Conservation (phyloP, 2,329 filamentous ascomycete species). For the Hymenoscyphus occultus region DNA sequence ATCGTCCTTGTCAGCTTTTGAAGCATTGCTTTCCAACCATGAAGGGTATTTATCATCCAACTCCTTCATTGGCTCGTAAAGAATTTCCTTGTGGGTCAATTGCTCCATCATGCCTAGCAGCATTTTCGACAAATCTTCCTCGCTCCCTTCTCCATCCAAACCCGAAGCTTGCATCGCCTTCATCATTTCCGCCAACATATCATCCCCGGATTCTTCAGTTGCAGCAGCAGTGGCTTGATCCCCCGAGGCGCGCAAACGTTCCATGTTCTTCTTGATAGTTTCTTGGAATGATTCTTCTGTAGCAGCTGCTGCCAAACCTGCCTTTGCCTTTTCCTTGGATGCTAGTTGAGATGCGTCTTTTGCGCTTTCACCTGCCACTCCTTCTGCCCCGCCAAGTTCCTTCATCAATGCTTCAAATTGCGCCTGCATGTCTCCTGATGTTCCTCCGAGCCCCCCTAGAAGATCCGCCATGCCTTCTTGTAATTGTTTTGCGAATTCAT, state of each 20-base stretch:
- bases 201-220: slow-evolving; percentile 65
- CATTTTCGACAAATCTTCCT: slow-evolving; percentile 92
- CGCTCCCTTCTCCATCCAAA: slow-evolving; percentile 53
- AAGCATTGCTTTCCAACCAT: slow-evolving; percentile 79
- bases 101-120: slow-evolving; percentile 99
- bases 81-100: slow-evolving; percentile 94
- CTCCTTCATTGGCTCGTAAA: slow-evolving; percentile 99
- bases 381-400: slow-evolving; percentile 58
- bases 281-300: slow-evolving; percentile 77
- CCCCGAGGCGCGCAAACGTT: slow-evolving; percentile 88
- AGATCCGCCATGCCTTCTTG: slow-evolving; percentile 86
- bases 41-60: slow-evolving; percentile 85
- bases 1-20: slow-evolving; percentile 65
- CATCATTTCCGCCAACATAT: slow-evolving; percentile 87
- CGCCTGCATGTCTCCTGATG: slow-evolving; percentile 67
- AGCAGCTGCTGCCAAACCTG: slow-evolving; percentile 13
- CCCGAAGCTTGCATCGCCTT: slow-evolving; percentile 76
- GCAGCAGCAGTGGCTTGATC: slow-evolving; percentile 79
- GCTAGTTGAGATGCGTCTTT: slow-evolving; percentile 10
- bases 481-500: slow-evolving; percentile 81
- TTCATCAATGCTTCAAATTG: slow-evolving; percentile 78
- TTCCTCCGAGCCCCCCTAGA: slow-evolving; percentile 63
- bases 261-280: slow-evolving; percentile 90
- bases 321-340: slow-evolving; percentile 15
- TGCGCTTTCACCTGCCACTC: slow-evolving; percentile 32